Evolutionary conservation across 2,329 filamentous ascomycete species (phyloP).

Genomic region (Teratosphaeria gauchensis): DNA sequence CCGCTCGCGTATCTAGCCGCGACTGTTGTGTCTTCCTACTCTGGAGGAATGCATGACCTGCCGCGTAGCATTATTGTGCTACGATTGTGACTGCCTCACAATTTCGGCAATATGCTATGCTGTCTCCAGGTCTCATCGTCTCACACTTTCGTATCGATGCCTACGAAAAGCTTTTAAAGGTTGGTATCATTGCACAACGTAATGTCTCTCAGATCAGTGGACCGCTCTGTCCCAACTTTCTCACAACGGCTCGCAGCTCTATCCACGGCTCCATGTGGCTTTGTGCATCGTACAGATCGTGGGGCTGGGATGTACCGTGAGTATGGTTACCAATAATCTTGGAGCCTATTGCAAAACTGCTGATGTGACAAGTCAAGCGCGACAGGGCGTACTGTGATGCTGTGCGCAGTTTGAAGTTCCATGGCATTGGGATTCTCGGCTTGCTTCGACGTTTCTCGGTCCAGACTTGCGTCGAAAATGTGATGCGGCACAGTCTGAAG

Average conservation of each 20-base stretch:
- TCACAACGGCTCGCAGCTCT: no score
- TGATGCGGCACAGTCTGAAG: neutral
- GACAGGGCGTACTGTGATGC: neutral
- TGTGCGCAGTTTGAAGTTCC: neutral
- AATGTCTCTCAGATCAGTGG: neutral
- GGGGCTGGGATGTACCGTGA: neutral
- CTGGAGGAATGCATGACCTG: neutral
- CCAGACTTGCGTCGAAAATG: neutral
- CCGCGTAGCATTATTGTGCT: no score
- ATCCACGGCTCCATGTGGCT: neutral
- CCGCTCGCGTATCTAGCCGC: neutral
- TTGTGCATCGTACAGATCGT: neutral
- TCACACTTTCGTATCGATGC: no score
- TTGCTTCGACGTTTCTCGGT: neutral
- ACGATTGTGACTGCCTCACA: neutral
- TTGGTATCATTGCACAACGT: neutral
- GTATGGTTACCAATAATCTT: no score
- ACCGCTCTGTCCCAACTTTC: neutral
- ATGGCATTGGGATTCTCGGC: neutral
- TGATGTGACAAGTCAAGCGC: neutral
- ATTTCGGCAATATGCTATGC: no score
- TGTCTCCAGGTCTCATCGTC: no score
- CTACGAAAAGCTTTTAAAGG: neutral
- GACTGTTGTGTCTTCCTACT: neutral
- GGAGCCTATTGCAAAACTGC: neutral